These are phyloP conservation scores for Ceratonia siliqua DNA, from an alignment of 306 rosid species.

Conservation along the genomic window DNA sequence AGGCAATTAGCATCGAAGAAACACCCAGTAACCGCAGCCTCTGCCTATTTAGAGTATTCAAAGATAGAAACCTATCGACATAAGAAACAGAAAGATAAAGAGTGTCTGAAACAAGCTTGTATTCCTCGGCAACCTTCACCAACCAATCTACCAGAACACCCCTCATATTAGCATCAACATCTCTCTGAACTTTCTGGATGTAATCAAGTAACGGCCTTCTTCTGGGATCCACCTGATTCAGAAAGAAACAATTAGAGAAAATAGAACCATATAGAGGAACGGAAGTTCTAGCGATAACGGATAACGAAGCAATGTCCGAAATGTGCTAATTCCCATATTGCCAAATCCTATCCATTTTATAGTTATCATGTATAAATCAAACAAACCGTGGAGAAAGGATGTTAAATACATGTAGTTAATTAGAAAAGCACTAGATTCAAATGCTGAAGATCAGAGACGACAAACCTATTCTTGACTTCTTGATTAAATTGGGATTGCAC, in stretches of 20 bases:
- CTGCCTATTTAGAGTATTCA: slow-evolving; percentile 46
- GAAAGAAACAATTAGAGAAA: not conserved
- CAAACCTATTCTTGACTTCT: not conserved
- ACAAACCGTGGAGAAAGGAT: too few species aligned
- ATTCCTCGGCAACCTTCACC: slow-evolving; percentile 90
- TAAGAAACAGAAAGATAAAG: slow-evolving; percentile 61
- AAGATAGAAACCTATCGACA: slow-evolving; percentile 68
- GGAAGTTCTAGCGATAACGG: not conserved
- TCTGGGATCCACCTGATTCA: slow-evolving; percentile 59
- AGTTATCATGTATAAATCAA: not conserved
- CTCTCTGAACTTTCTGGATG: slow-evolving; percentile 67
- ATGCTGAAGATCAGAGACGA: not conserved
- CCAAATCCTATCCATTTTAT: not conserved
- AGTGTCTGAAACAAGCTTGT: slow-evolving; percentile 75
- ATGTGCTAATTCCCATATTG: not conserved
- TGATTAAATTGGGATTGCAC: not conserved
- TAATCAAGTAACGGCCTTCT: slow-evolving; percentile 70
- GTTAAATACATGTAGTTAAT: too few species aligned
- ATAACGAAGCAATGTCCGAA: not conserved
- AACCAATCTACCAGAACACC: slow-evolving; percentile 88
- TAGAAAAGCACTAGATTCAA: not conserved
- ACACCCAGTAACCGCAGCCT: slow-evolving; percentile 75
- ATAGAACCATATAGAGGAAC: not conserved
- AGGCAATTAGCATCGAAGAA: slow-evolving; percentile 79
- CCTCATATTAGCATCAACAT: slow-evolving; percentile 70